phyloP scores from a whole-genome alignment of 1,284 basidiomycete species.

The Athelia psychrophila region DNA sequence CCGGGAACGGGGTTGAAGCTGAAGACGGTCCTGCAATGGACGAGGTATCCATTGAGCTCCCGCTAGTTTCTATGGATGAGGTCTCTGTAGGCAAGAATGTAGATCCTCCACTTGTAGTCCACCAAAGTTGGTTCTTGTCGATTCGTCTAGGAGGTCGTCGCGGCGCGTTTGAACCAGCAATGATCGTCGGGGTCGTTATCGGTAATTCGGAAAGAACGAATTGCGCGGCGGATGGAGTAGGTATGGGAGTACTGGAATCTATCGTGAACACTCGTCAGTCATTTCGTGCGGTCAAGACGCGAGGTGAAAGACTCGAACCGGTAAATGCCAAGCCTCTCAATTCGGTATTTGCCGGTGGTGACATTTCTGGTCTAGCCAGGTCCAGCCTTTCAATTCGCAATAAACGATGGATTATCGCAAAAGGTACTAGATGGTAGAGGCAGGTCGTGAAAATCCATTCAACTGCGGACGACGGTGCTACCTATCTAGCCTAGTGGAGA shows the following conservation, averaged over 20 bases:
- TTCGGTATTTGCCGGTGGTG: neutral
- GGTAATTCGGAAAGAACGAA: neutral
- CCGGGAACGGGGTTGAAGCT: constrained; percentile 13
- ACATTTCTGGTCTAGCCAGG: neutral
- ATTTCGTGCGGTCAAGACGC: neutral
- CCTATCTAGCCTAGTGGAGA: neutral
- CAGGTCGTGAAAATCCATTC: neutral
- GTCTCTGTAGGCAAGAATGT: neutral
- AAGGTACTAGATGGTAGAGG: neutral
- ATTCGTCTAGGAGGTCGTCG: constrained; percentile 9
- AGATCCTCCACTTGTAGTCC: constrained; percentile 11
- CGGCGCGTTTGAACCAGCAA: constrained; percentile 5
- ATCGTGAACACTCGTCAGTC: neutral
- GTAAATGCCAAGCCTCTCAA: no score
- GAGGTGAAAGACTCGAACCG: neutral
- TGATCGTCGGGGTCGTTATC: constrained; percentile 4
- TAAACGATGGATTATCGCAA: neutral
- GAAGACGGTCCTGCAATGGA: constrained; percentile 5
- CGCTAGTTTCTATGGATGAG: neutral
- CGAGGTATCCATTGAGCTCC: neutral
- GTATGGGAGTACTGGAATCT: neutral
- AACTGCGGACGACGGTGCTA: neutral
- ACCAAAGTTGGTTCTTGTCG: constrained; percentile 9
- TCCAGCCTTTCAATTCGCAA: neutral
- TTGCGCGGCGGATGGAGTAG: neutral